A percentile compares a stretch with the other conserved stretches of the same genome.
These are phyloP conservation scores for Blastobotrys peoriensis DNA, from an alignment of 805 yeast species.

Conservation along the genomic window DNA sequence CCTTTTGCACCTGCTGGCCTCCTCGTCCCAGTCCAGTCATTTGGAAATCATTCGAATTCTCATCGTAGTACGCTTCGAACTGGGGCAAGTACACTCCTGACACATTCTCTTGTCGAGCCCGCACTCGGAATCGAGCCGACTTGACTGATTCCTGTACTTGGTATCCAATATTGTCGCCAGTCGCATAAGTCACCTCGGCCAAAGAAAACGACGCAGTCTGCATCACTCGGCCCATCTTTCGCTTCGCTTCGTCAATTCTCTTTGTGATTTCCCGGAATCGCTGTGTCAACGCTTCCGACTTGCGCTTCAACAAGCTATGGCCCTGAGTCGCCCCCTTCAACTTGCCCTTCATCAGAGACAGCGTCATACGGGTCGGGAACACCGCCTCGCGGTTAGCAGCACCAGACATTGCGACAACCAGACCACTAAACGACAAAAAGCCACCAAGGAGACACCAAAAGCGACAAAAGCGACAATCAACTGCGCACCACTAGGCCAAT, in stretches of 20 bases:
- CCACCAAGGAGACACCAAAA: background rate
- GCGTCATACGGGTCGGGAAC: conserved; percentile 96
- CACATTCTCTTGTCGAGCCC: conserved; percentile 91
- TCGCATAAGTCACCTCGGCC: conserved; percentile 96
- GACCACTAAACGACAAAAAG: conserved; percentile 2
- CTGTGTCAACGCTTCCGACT: conserved; percentile 94
- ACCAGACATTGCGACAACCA: conserved; percentile 47
- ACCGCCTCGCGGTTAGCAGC: conserved; percentile 87
- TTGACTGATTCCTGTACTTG: conserved; percentile 94
- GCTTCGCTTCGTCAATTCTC: conserved; percentile 89
- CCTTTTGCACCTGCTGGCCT: conserved; percentile 95
- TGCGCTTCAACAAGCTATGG: conserved; percentile 85
- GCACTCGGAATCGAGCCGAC: conserved; percentile 78
- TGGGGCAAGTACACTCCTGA: conserved; percentile 93
- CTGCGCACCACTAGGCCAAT: too few species aligned
- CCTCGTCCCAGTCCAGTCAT: conserved; percentile 97
- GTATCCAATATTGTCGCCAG: conserved; percentile 91
- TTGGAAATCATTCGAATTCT: conserved; percentile 85
- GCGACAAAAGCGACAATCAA: too few species aligned
- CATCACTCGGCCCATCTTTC: conserved; percentile 98
- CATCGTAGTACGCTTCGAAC: conserved; percentile 79
- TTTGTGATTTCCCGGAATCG: conserved; percentile 93
- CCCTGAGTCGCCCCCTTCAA: conserved; percentile 97
- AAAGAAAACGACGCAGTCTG: conserved; percentile 96
- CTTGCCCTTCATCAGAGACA: conserved; percentile 89